Base-by-base conservation (phyloP, 345 rosid species). In the Acer campestre region DNA sequence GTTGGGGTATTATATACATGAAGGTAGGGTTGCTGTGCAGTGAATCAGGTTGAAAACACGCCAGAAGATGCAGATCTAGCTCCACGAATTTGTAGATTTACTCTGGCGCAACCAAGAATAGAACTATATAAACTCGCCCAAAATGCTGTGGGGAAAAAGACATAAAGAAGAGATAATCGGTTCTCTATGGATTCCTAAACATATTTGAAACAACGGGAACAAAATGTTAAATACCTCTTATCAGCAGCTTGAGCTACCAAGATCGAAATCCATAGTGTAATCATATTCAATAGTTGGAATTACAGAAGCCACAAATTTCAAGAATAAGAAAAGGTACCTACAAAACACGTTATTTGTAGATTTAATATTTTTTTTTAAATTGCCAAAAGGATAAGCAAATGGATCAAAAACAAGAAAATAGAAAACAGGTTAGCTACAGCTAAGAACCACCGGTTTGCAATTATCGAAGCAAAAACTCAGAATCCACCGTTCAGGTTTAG, bases 221-320 rank as follows among this genome's bases (percentile, higher is more conserved):
- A 23, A 29, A 71, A 42, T 16, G 42, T 7, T 44, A 66, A 74
- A 48, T 82, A 82, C 84, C 81, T 82, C 63, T 27, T 14, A 75
- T 89, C 85, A 91, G 76, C 44, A 77, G 92, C 94, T 90, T 77
- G 94, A 88, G 88, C 97, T 88, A 70, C 98, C 98, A 67, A 94
- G 94, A 85, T 94, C 97, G 64, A 92, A 94, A 88, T 92, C 97
- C 97, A 94, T 91, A 22, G 97, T 94, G 82, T 92, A 94, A 80
- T 94, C 97, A 72, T 92, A 94, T 83, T 92, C 98, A 71, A 94
- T 94, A 18, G 98, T 94, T 75, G 97, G 98, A 81, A 94, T 94
- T 17, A 94, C 97, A 27, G 98, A 91, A 68, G 98, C 97, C 73
- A 94, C 85, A 84, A 94, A 92, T 84, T 94, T 94, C 85, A 92